Evolutionary conservation across 2,329 filamentous ascomycete genomes (phyloP), one percentile per base, ranked within the genome.

Genomic region (Aspergillus fischeri): DNA sequence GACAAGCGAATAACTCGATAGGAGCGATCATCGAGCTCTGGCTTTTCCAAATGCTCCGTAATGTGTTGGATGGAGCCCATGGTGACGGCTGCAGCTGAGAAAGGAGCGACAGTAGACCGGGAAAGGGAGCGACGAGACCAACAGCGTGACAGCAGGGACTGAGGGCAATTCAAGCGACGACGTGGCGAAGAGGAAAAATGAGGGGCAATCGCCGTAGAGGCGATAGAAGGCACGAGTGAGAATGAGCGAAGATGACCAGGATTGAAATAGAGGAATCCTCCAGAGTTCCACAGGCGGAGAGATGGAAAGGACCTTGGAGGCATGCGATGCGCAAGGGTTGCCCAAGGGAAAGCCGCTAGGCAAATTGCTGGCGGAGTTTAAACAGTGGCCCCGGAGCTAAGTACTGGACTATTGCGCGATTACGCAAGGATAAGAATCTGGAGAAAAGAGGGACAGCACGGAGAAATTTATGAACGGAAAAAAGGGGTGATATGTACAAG

Each of bases 1-100:
- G 85, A 79, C 53, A 99, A 81, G 53, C 86, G 85, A 65, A 97
- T 87, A 61, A 99, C 91, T 57, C 93, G 84, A 73, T 99, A 99
- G 32, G 86, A 83, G 53, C 93, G 86, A 73, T 96, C 87, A 75
- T 97, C 93, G 54, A 95, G 82, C 63, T 87, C 86, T 5, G 92
- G 91, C 69, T 90, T 92, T 78, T 96, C 90, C 54, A 96, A 79
- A 49, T 81, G 75, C 68, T 95, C 89, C 35, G 90, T 86, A 63
- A 91, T 71, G 59, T 74, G 73, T 65, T 77, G 67, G 59, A 76
- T 70, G 52, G 65, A 63, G 56, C 67, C 64, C 73, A 74, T 74
- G 58, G 45, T 67, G 42, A 60, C 54, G 58, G 57, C 51, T 17
- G 57, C 54, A 55, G 67, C 55, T 52, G 63, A 59, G 48, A 63